phyloP scores from a whole-genome alignment of 164 flowering plant genomes.

The Euptelea pleiosperma region DNA sequence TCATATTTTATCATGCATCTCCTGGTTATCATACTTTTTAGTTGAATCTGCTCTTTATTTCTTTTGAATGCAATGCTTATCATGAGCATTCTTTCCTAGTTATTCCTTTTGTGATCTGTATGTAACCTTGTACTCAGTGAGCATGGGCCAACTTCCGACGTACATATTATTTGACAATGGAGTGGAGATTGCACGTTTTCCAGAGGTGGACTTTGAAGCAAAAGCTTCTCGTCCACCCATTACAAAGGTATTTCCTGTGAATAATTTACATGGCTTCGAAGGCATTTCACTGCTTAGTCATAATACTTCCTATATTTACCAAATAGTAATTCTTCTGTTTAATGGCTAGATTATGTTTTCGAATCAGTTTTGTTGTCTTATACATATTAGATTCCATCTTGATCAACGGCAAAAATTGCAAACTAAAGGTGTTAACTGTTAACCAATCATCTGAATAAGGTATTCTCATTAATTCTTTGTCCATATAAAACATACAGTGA shows the following conservation, averaged over 20 bases:
- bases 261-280: not conserved
- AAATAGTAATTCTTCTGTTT: no score
- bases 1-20: not conserved
- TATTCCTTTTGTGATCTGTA: not conserved
- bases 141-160: slow-evolving; percentile 67
- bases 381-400: no score
- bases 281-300: not conserved
- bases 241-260: slow-evolving; percentile 54
- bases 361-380: no score
- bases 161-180: slow-evolving; percentile 85
- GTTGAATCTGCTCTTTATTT: not conserved
- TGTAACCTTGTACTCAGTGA: slow-evolving; percentile 30
- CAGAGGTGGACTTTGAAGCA: slow-evolving; percentile 51
- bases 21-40: not conserved
- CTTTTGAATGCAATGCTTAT: no score
- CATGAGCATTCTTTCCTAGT: no score
- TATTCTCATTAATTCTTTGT: no score
- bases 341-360: no score
- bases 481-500: no score
- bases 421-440: no score
- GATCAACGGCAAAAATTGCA: no score
- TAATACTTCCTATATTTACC: no score
- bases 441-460: no score
- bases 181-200: slow-evolving; percentile 63
- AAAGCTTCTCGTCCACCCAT: slow-evolving; percentile 41